Conservation (phyloP, 2,329 filamentous ascomycete species). For the Penicillium glabrum region DNA sequence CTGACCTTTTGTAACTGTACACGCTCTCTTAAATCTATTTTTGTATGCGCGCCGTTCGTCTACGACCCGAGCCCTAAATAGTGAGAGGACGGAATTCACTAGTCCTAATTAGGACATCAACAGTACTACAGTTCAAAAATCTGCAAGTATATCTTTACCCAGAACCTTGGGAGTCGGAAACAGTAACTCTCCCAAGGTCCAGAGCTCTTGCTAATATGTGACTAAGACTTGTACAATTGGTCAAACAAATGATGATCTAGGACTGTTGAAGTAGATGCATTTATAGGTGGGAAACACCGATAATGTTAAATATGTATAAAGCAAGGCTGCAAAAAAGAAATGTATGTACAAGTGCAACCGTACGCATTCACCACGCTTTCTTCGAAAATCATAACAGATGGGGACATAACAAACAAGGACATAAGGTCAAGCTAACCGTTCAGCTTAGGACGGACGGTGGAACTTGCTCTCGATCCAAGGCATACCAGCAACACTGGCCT, state of each 20-base stretch:
- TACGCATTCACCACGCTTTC: not conserved
- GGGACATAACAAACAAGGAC: not conserved
- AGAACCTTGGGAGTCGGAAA: too few relatives aligned
- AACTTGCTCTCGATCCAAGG: slow-evolving; percentile 83
- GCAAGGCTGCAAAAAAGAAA: slow-evolving; percentile 6
- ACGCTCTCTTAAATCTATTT: too few relatives aligned
- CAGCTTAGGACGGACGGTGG: slow-evolving; percentile 44
- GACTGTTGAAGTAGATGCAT: slow-evolving; percentile 11
- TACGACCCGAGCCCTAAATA: too few relatives aligned
- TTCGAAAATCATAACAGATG: not conserved
- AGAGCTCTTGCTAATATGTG: not conserved
- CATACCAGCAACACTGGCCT: slow-evolving; percentile 80
- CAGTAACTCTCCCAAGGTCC: too few relatives aligned
- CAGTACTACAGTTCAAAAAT: not conserved
- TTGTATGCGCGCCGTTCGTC: too few relatives aligned
- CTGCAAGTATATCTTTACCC: too few relatives aligned
- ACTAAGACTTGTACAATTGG: too few relatives aligned
- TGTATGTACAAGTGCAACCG: slow-evolving; percentile 10
- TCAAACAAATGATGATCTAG: not conserved
- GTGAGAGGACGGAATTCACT: too few relatives aligned
- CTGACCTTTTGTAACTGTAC: too few relatives aligned
- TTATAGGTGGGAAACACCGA: not conserved
- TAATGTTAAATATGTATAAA: not conserved
- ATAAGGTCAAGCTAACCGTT: not conserved
- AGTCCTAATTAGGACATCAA: too few relatives aligned